These are phyloP conservation scores for Colletotrichum viniferum DNA, from an alignment of 2,329 filamentous ascomycete species.

Conservation along the genomic window DNA sequence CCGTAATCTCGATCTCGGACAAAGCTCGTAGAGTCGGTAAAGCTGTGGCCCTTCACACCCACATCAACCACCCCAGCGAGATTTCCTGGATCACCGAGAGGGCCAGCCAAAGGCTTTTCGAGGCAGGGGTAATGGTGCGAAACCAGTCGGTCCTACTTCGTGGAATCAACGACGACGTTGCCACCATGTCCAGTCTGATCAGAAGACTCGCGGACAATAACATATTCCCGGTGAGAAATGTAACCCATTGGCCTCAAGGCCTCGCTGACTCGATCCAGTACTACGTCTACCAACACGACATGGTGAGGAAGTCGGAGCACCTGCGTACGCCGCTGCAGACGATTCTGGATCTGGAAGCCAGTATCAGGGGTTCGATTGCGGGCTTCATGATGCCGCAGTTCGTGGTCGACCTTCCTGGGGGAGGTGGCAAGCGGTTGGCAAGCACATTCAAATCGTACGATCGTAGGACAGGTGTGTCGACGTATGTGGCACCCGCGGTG, in stretches of 20 bases:
- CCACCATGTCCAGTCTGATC: conserved; percentile 59
- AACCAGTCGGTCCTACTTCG: conserved; percentile 66
- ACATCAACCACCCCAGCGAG: conserved; percentile 68
- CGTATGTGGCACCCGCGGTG: conserved; percentile 60
- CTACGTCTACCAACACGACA: conserved; percentile 70
- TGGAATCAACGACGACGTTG: conserved; percentile 61
- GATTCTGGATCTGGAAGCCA: conserved; percentile 61
- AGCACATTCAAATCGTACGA: conserved; percentile 59
- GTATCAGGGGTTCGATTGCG: conserved; percentile 63
- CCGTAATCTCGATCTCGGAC: conserved; percentile 55
- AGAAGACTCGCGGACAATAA: conserved; percentile 58
- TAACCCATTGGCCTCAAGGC: too few relatives aligned
- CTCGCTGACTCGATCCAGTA: conserved; percentile 44
- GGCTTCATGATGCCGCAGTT: conserved; percentile 68
- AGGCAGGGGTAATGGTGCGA: conserved; percentile 54
- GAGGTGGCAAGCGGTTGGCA: conserved; percentile 66
- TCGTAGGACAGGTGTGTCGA: conserved; percentile 55
- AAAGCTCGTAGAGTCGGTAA: conserved; percentile 58
- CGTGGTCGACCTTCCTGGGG: conserved; percentile 66
- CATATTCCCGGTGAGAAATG: conserved; percentile 53
- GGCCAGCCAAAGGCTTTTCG: conserved; percentile 53
- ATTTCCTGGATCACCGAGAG: conserved; percentile 63
- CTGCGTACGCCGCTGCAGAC: conserved; percentile 64
- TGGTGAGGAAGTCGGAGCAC: conserved; percentile 65
- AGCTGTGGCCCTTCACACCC: conserved; percentile 66